Percentiles rank a stretch among this genome's conserved stretches.
phyloP scores from a whole-genome alignment of 2,329 filamentous ascomycete species.

The Monosporascus sp. region DNA sequence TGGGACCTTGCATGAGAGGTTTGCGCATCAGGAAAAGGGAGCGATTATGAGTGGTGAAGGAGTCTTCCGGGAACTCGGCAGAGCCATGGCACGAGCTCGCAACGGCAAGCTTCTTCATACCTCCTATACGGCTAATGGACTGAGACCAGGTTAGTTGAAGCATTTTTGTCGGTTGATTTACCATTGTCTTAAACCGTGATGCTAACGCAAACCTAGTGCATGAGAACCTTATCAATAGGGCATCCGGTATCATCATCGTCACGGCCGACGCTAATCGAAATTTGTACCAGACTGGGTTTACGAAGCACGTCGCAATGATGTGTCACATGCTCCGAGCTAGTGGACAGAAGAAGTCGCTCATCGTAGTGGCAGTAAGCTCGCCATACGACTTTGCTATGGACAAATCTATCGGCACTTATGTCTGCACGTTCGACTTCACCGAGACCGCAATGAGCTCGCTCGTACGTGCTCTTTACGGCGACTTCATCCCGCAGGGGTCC shows the following conservation, averaged over 20 bases:
- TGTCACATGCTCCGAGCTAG: constrained; percentile 74
- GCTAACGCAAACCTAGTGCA: constrained; percentile 51
- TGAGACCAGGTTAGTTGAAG: constrained; percentile 57
- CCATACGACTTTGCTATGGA: constrained; percentile 97
- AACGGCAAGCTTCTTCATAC: constrained; percentile 87
- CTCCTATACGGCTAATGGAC: constrained; percentile 89
- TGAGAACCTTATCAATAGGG: constrained; percentile 84
- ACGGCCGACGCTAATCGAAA: constrained; percentile 94
- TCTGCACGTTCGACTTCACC: constrained; percentile 95
- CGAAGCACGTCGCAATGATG: constrained; percentile 94
- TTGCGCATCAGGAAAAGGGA: constrained; percentile 52
- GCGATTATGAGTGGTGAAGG: constrained; percentile 85
- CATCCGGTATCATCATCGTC: constrained; percentile 81
- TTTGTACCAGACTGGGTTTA: constrained; percentile 88
- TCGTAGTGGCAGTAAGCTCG: constrained; percentile 89
- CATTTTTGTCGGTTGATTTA: not conserved
- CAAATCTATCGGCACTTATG: constrained; percentile 80
- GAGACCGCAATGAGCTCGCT: constrained; percentile 83
- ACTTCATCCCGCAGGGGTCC: constrained; percentile 54
- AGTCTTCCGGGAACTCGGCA: constrained; percentile 84
- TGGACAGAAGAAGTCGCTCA: constrained; percentile 79
- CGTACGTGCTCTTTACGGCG: constrained; percentile 78
- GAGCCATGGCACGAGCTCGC: constrained; percentile 77
- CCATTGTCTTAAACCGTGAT: constrained; percentile 5
- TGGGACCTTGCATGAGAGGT: constrained; percentile 46